Conservation (phyloP, 768 basidiomycete genomes). For the Tulasnella sp. region DNA sequence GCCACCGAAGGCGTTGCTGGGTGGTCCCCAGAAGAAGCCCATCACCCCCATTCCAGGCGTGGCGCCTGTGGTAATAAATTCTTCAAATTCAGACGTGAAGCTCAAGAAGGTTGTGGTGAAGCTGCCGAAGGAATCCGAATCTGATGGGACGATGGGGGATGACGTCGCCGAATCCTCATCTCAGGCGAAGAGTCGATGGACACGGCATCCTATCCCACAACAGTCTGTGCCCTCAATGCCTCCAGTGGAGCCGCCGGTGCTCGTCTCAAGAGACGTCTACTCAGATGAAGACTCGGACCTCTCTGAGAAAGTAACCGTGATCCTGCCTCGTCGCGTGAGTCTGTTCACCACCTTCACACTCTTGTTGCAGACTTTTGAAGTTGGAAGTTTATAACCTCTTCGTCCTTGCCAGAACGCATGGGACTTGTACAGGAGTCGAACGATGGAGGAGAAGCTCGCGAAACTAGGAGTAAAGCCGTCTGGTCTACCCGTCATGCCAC, state of each 20-base stretch:
- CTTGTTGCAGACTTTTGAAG: constrained; percentile 10
- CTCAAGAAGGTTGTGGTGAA: constrained; percentile 59
- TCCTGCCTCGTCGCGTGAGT: constrained; percentile 68
- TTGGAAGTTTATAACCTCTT: constrained; percentile 18
- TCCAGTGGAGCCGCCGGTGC: constrained; percentile 24
- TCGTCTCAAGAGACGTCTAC: constrained; percentile 41
- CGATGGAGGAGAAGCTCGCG: constrained; percentile 73
- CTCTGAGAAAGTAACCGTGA: constrained; percentile 49
- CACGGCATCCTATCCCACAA: constrained; percentile 30
- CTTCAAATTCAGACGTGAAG: constrained; percentile 30
- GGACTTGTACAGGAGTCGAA: constrained; percentile 56
- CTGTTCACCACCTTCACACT: constrained; percentile 10
- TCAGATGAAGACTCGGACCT: constrained; percentile 42
- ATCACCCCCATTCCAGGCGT: constrained; percentile 39
- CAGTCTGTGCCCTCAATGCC: constrained; percentile 3
- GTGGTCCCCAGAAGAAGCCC: constrained; percentile 66
- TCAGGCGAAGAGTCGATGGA: constrained; percentile 41
- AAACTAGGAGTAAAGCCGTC: constrained; percentile 62
- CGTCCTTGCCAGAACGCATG: constrained; percentile 45
- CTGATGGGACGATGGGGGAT: constrained; percentile 27
- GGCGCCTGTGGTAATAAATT: constrained; percentile 28
- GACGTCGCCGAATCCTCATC: constrained; percentile 24
- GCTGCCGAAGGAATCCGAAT: constrained; percentile 48
- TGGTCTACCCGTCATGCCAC: constrained; percentile 28
- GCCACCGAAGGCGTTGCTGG: constrained; percentile 77